Evolutionary conservation across 2,329 filamentous ascomycete genomes (phyloP).

Genomic region (Xenosphaeropsis pyriputrescens): DNA sequence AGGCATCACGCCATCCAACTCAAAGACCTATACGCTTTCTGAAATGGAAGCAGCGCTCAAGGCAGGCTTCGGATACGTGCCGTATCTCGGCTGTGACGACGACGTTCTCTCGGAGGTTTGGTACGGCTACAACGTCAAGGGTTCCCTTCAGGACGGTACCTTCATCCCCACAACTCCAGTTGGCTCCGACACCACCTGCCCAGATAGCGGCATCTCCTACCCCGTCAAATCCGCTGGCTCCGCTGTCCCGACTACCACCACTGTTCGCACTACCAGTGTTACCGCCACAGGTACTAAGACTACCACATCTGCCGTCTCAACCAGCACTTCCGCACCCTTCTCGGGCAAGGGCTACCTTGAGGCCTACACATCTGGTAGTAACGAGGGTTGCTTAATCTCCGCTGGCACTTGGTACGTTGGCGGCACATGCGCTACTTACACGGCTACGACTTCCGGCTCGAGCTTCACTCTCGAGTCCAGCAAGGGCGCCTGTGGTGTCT

Average conservation of each 20-base stretch:
- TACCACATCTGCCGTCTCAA: conserved; percentile 22
- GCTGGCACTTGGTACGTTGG: conserved; percentile 51
- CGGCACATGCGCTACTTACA: conserved; percentile 54
- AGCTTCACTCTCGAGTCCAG: conserved; percentile 34
- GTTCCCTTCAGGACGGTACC: conserved; percentile 32
- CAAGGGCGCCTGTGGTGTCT: conserved; percentile 43
- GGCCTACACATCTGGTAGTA: conserved; percentile 30
- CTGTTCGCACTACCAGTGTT: conserved; percentile 17
- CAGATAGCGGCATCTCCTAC: conserved; percentile 35
- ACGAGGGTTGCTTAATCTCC: conserved; percentile 52
- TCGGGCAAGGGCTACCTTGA: conserved; percentile 45
- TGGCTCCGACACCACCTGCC: conserved; percentile 36
- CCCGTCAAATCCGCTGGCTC: conserved; percentile 30
- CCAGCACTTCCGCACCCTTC: conserved; percentile 9
- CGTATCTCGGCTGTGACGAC: conserved; percentile 27
- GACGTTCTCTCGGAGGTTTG: conserved; percentile 33
- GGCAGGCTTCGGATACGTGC: conserved; percentile 26
- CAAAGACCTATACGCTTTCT: conserved; percentile 24
- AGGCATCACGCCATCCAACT: conserved; percentile 36
- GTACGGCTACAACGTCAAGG: conserved; percentile 37
- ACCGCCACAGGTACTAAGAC: conserved; percentile 11
- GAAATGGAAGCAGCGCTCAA: conserved; percentile 27
- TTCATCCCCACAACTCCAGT: conserved; percentile 24
- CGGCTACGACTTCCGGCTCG: conserved; percentile 27
- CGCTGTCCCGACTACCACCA: conserved; percentile 2